Evolutionary conservation across 495 filamentous ascomycete genomes (phyloP).

Genomic region (Amphirosellinia nigrospora): DNA sequence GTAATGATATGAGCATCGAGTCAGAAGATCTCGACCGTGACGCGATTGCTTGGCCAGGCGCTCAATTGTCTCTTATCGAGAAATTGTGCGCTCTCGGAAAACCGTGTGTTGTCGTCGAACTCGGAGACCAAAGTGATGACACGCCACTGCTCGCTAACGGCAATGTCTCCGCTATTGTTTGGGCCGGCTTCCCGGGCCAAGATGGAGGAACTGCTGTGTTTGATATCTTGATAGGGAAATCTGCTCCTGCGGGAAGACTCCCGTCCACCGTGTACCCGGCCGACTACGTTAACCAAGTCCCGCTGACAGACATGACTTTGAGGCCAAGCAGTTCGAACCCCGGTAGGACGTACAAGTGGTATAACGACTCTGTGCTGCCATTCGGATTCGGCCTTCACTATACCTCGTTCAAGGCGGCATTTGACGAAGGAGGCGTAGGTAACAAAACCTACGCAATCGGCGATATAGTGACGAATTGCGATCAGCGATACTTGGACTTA

Average conservation of each 20-base stretch:
- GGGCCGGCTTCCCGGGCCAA: conserved; percentile 62
- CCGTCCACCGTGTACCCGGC: conserved; percentile 62
- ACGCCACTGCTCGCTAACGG: conserved; percentile 53
- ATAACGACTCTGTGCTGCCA: conserved; percentile 49
- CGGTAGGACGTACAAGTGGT: conserved; percentile 58
- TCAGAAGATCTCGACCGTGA: conserved; percentile 48
- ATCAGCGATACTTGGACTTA: conserved; percentile 46
- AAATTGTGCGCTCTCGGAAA: conserved; percentile 46
- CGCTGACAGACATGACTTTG: conserved; percentile 52
- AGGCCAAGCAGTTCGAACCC: conserved; percentile 43
- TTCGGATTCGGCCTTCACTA: conserved; percentile 62
- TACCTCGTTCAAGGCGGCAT: conserved; percentile 55
- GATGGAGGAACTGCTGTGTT: conserved; percentile 61
- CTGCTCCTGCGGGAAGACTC: conserved; percentile 63
- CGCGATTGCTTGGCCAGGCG: conserved; percentile 50
- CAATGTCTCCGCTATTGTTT: conserved; percentile 60
- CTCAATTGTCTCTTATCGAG: conserved; percentile 50
- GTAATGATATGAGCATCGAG: conserved; percentile 48
- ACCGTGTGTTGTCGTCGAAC: conserved; percentile 48
- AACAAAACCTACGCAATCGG: conserved; percentile 36
- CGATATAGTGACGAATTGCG: conserved; percentile 40
- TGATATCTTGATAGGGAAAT: conserved; percentile 58
- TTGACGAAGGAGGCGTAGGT: conserved; percentile 41
- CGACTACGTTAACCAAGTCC: conserved; percentile 45
- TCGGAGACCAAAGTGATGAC: conserved; percentile 61